Percentiles rank a stretch among this genome's conserved stretches.
Conservation (phyloP, 2,329 filamentous ascomycete species). For the Dactylella cylindrospora region DNA sequence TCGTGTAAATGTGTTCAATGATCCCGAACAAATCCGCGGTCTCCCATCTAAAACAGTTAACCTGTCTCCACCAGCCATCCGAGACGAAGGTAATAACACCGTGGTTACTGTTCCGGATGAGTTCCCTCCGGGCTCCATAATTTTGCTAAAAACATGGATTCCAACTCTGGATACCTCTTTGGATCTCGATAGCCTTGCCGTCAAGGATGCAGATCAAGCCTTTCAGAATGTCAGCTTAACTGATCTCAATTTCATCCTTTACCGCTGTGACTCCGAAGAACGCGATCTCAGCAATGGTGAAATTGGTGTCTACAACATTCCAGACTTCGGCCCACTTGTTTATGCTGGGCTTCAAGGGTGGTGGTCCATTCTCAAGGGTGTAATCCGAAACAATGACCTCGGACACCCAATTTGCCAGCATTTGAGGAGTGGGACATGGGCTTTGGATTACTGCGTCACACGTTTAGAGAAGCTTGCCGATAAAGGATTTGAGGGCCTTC, state of each 20-base stretch:
- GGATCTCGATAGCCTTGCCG: conserved; percentile 82
- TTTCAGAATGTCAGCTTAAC: conserved; percentile 73
- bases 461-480: conserved; percentile 69
- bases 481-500: conserved; percentile 66
- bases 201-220: conserved; percentile 74
- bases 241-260: conserved; percentile 88
- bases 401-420: conserved; percentile 93
- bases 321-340: conserved; percentile 77
- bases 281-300: conserved; percentile 73
- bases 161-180: conserved; percentile 58
- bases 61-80: conserved; percentile 70
- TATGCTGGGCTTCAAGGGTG: conserved; percentile 98
- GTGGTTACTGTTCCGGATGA: conserved; percentile 76
- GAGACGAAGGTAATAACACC: conserved; percentile 71
- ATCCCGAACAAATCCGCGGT: conserved; percentile 72
- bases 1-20: conserved; percentile 64
- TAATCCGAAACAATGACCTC: conserved; percentile 85
- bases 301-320: conserved; percentile 87
- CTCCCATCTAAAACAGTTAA: conserved; percentile 68
- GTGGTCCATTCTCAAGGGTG: conserved; percentile 86
- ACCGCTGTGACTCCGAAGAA: conserved; percentile 88
- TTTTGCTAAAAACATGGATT: conserved; percentile 94
- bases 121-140: conserved; percentile 92
- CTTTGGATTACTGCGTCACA: conserved; percentile 80
- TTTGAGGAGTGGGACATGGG: conserved; percentile 86